phyloP scores from a whole-genome alignment of 768 basidiomycete genomes.

The Pisolithus microcarpus region DNA sequence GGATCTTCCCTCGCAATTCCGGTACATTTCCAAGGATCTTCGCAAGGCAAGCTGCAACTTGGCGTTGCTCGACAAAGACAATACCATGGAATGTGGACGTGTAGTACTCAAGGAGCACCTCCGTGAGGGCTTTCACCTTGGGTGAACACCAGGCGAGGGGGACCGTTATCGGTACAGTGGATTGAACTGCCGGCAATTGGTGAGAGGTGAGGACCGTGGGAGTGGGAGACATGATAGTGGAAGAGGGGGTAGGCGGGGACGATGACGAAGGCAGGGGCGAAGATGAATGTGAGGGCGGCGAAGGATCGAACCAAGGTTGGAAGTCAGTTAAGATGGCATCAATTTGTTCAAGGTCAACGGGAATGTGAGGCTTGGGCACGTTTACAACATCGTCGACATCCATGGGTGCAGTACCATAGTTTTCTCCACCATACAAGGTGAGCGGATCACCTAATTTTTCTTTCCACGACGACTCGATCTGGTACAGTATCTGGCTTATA shows the following conservation, averaged over 20 bases:
- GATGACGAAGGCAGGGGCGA: too few species aligned
- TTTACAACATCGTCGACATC: conserved; percentile 20
- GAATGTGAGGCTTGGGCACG: conserved; percentile 17
- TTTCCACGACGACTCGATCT: conserved; percentile 14
- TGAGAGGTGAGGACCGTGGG: background rate
- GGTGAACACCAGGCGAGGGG: conserved; percentile 64
- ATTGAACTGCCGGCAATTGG: background rate
- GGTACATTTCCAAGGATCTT: conserved; percentile 56
- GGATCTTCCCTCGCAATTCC: conserved; percentile 48
- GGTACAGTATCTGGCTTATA: conserved; percentile 34
- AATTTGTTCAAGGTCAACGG: conserved; percentile 41
- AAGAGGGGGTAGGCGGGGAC: background rate
- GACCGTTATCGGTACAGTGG: conserved; percentile 34
- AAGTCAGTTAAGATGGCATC: conserved; percentile 42
- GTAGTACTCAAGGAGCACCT: conserved; percentile 50
- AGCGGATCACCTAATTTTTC: conserved; percentile 10
- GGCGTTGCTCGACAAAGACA: conserved; percentile 82
- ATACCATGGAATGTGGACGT: conserved; percentile 67
- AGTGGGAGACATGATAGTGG: conserved; percentile 9
- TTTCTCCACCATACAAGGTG: conserved; percentile 7
- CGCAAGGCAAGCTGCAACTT: conserved; percentile 65
- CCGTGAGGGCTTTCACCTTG: conserved; percentile 58
- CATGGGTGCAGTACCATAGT: conserved; percentile 13
- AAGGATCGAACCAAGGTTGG: conserved; percentile 31
- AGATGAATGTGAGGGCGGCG: conserved; percentile 11